Evolutionary conservation across 768 basidiomycete species (phyloP).

Genomic region (Suillus subalutaceus): DNA sequence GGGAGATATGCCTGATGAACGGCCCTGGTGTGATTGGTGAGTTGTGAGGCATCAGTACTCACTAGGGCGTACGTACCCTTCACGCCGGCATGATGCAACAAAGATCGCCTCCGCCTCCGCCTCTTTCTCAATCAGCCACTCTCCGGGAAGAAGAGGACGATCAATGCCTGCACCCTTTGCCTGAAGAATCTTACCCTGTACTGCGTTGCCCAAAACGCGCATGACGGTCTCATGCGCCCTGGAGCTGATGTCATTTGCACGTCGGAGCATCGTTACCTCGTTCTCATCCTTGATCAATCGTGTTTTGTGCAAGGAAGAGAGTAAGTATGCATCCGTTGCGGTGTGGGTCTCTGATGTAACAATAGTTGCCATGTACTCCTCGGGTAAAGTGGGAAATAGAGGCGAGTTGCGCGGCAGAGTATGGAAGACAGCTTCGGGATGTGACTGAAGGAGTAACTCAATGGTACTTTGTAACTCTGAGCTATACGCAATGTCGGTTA

Average conservation of each 20-base stretch:
- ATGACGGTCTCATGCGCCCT: slow-evolving; percentile 91
- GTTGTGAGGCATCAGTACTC: background rate
- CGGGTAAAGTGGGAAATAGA: slow-evolving; percentile 54
- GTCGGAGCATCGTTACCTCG: slow-evolving; percentile 76
- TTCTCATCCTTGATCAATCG: slow-evolving; percentile 74
- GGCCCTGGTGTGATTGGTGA: slow-evolving; percentile 47
- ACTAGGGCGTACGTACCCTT: slow-evolving; percentile 60
- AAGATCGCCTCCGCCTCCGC: slow-evolving; percentile 94
- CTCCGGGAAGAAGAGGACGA: slow-evolving; percentile 63
- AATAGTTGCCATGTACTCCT: slow-evolving; percentile 43
- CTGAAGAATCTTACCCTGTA: slow-evolving; percentile 55
- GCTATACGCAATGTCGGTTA: slow-evolving; percentile 46
- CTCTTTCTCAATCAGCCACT: slow-evolving; percentile 92
- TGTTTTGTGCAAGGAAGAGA: slow-evolving; percentile 78
- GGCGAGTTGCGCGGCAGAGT: slow-evolving; percentile 56
- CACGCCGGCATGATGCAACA: slow-evolving; percentile 84
- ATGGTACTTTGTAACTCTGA: slow-evolving; percentile 4
- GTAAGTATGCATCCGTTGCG: slow-evolving; percentile 64
- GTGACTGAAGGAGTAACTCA: background rate
- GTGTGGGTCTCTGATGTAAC: slow-evolving; percentile 36
- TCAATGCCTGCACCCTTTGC: slow-evolving; percentile 42
- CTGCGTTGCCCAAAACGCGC: slow-evolving; percentile 81
- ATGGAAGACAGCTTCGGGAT: slow-evolving; percentile 63
- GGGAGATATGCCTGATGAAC: slow-evolving; percentile 90
- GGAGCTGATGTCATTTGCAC: slow-evolving; percentile 86